A percentile compares a stretch with the other conserved stretches of the same genome.
These are phyloP conservation scores for Aspergillus ustus DNA, from an alignment of 2,329 filamentous ascomycete genomes.

Conservation along the genomic window DNA sequence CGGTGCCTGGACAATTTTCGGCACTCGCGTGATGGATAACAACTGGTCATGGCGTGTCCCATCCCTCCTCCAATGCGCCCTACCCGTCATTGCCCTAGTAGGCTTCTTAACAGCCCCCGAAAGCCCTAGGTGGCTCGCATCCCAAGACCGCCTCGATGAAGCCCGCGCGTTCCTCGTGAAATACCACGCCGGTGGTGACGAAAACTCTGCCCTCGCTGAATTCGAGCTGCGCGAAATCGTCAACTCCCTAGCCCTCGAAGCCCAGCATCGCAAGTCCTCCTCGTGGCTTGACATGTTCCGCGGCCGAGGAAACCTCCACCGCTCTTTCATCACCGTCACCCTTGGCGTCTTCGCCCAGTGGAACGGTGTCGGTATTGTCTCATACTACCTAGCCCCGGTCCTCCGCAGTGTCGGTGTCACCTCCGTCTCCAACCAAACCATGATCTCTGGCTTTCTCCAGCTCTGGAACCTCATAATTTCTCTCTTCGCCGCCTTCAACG, in stretches of 20 bases:
- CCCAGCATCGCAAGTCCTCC: not conserved
- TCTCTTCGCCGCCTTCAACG: not conserved
- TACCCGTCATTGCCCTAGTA: conserved; percentile 60
- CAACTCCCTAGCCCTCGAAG: not conserved
- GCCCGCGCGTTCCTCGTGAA: conserved; percentile 58
- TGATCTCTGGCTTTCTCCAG: conserved; percentile 4
- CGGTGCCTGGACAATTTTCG: not conserved
- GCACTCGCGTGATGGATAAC: not conserved
- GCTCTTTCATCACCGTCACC: not conserved
- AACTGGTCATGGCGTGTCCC: conserved; percentile 13
- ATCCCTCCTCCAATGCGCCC: conserved; percentile 41
- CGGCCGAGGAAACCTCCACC: not conserved
- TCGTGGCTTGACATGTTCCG: not conserved
- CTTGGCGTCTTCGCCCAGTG: conserved; percentile 1
- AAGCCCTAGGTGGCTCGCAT: conserved; percentile 68
- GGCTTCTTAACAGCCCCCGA: conserved; percentile 66
- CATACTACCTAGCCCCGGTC: conserved; percentile 2
- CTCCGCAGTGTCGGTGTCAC: not conserved
- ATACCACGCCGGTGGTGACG: not conserved
- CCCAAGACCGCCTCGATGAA: conserved; percentile 67
- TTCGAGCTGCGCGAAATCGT: not conserved
- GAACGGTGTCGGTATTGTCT: not conserved
- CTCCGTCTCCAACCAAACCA: not conserved
- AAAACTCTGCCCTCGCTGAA: not conserved
- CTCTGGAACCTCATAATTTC: not conserved